Base-by-base conservation (phyloP, 2,329 filamentous ascomycete genomes). In the Ascochyta viciae-villosae region DNA sequence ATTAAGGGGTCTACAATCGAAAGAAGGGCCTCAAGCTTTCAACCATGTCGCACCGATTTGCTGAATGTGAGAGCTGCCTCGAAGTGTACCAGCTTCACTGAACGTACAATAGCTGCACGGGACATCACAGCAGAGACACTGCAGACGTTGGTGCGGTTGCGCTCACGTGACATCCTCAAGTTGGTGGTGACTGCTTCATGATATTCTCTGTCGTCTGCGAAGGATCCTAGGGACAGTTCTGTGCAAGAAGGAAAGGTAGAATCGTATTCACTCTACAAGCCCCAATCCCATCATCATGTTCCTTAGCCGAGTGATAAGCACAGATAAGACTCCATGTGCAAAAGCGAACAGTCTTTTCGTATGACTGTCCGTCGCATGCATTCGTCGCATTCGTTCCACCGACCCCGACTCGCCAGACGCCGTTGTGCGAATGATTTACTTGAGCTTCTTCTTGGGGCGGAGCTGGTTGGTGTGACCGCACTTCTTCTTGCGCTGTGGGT, bases 361-460 rank as follows among this genome's bases (percentile, higher is more conserved):
- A 24, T 13, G 41, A 49, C 47, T 63, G 58, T 65, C 65, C 66
- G 53, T 71, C 63, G 63, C 62, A 66, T 70, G 61, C 68, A 62
- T 67, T 68, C 68, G 63, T 71, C 58, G 63, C 65, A 63, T 67
- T 70, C 68, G 64, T 71, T 63, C 58, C 66, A 64, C 64, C 61
- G 58, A 59, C 57, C 60, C 66, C 57, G 59, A 63, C 67, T 70
- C 68, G 68, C 68, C 72, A 67, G 65, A 73, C 69, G 69, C 72
- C 72, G 55, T 60, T 64, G 63, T 53, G 71, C 71, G 72, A 75
- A 60, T 62, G 80, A 81, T 84, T 81, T 89, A 94, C 85, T 97
- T 96, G 81, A 96, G 88, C 94, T 99, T 99, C 93, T 99, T 99
- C 94, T 99, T 99, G 82, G 95, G 95, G 84, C 95, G 92, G 81